Evolutionary conservation across 768 basidiomycete genomes (phyloP).

Genomic region (Phallus indusiatus): DNA sequence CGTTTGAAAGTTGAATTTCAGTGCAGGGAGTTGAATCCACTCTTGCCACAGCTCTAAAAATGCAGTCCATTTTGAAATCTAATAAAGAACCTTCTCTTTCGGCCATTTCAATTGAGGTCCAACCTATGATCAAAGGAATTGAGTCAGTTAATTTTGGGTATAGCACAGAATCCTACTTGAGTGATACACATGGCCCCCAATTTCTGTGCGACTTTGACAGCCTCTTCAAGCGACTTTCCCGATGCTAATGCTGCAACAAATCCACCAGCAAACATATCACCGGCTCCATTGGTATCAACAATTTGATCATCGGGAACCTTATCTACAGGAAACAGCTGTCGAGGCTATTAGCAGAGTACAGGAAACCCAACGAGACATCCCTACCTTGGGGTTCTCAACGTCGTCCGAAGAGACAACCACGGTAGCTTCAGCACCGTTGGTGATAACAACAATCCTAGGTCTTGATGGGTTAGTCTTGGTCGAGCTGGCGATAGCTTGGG

Average conservation of each 20-base stretch:
- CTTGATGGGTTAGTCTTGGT: constrained; percentile 69
- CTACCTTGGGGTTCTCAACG: constrained; percentile 38
- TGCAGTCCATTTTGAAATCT: neutral
- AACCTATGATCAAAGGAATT: constrained; percentile 26
- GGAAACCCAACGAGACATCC: neutral
- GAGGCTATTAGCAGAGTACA: no score
- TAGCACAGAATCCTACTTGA: constrained; percentile 38
- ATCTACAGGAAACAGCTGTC: constrained; percentile 41
- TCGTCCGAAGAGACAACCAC: constrained; percentile 57
- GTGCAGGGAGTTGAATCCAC: constrained; percentile 9
- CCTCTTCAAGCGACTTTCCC: constrained; percentile 70
- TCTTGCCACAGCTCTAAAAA: neutral
- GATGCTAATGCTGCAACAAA: constrained; percentile 80
- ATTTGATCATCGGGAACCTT: constrained; percentile 54
- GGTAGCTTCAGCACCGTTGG: constrained; percentile 78
- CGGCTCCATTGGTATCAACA: constrained; percentile 96
- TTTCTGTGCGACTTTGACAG: constrained; percentile 79
- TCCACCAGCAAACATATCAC: constrained; percentile 95
- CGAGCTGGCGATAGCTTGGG: constrained; percentile 61
- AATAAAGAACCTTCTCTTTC: constrained; percentile 38
- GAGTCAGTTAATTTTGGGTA: neutral
- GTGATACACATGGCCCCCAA: constrained; percentile 80
- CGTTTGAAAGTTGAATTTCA: neutral
- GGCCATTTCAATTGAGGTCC: constrained; percentile 51
- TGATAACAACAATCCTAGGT: constrained; percentile 81